A percentile compares a stretch with the other conserved stretches of the same genome.
phyloP scores from a whole-genome alignment of 2,329 filamentous ascomycete genomes.

The Fusarium mexicanum region DNA sequence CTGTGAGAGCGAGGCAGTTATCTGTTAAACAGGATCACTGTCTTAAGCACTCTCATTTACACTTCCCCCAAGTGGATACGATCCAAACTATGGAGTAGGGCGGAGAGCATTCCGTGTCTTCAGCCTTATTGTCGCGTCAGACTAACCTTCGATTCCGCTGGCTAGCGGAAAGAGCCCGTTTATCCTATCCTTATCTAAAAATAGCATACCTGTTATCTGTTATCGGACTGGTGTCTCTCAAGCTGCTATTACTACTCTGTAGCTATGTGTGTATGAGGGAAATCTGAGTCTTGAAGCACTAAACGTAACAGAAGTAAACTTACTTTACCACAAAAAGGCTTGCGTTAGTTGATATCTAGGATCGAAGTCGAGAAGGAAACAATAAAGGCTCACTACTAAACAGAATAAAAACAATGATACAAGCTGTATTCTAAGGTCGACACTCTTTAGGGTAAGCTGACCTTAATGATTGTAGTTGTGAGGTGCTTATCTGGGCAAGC shows the following conservation, averaged over 20 bases:
- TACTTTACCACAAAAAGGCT: no score
- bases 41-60: not conserved
- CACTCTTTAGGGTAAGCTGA: not conserved
- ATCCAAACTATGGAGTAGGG: no score
- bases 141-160: not conserved
- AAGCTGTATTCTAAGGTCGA: not conserved
- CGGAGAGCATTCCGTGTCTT: not conserved
- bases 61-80: no score
- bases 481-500: not conserved
- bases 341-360: fast-evolving
- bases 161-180: fast-evolving
- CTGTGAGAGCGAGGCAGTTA: not conserved
- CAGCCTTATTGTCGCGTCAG: not conserved
- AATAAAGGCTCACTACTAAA: no score
- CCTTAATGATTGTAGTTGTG: fast-evolving
- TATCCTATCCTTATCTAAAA: no score
- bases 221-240: no score
- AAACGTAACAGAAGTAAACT: not conserved
- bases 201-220: not conserved
- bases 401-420: no score
- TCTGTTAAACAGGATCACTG: not conserved
- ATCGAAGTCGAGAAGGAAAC: fast-evolving
- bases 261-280: no score
- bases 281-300: fast-evolving
- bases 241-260: fast-evolving